Base-by-base conservation (phyloP, 306 rosid genomes). In the Sindora glabra region DNA sequence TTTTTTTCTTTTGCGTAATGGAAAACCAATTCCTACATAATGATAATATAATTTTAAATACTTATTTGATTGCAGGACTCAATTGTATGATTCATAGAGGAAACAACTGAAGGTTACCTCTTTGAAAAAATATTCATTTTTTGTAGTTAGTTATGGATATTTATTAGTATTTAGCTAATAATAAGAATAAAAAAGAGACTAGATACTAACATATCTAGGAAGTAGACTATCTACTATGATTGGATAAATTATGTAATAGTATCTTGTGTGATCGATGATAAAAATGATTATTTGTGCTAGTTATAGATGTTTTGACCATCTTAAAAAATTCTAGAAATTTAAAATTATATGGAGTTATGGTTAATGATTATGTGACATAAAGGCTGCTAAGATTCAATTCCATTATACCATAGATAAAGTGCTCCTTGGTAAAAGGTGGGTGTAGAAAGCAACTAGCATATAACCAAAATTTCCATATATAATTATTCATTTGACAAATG, bases 101-200 rank as follows among this genome's bases (percentile, higher is more conserved):
- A 56, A 78, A 42, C 71, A 69, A 67, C 48, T 70, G 54, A 36
- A 67, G 15, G 8, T 32, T 9, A 14, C 48, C 64, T 63, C 5
- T 10, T 65, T 38, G 19, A 55, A 37, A 38, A 25, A n/a, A 29
- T 29, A 29, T 29, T n/a, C 34, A 29, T 29, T 29, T 29, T 6
- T 29, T 29, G 34, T 29, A 1, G 34, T 29, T 29, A 29, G 34
- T 29, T 29, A 9, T 29, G 34, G 8, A 41, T 38, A n/a, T 15
- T 21, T 39, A 42, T 12, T 15, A n/a, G 5, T 39, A 0, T 9
- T 36, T 5, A n/a, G 2, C 34, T 13, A 23, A 38, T 8, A 42
- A 16, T 27, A 25, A 56, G n/a, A 45, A n/a, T n/a, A n/a, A n/a
- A 14, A 42, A 10, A 12, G 18, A 24, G n/a, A n/a, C n/a, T n/a